Conservation (phyloP, 2,329 filamentous ascomycete genomes). For the Passalora sequoiae region DNA sequence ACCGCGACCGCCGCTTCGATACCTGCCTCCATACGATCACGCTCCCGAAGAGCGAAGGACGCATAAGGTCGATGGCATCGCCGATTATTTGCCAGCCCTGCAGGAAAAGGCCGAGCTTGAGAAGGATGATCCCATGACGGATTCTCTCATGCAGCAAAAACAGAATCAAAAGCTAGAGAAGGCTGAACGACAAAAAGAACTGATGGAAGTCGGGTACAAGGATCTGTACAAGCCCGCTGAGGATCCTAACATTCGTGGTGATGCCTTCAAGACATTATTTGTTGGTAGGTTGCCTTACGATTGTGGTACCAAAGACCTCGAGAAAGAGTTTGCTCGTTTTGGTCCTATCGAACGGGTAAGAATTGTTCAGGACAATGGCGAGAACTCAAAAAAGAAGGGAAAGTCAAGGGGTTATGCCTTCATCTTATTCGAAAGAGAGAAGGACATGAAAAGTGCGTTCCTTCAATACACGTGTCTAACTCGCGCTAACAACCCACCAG, state of each 20-base stretch:
- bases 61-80: slow-evolving; percentile 66
- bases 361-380: slow-evolving; percentile 69
- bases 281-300: slow-evolving; percentile 87
- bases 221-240: slow-evolving; percentile 70
- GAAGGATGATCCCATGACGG: slow-evolving; percentile 58
- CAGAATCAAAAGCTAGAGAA: slow-evolving; percentile 81
- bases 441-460: slow-evolving; percentile 92
- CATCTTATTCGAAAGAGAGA: slow-evolving; percentile 92
- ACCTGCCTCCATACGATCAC: slow-evolving; percentile 76
- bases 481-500: slow-evolving; percentile 54
- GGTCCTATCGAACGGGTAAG: slow-evolving; percentile 87
- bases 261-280: slow-evolving; percentile 92
- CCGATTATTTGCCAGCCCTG: slow-evolving; percentile 66
- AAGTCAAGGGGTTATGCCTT: slow-evolving; percentile 75
- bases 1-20: slow-evolving; percentile 85
- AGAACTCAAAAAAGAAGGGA: slow-evolving; percentile 57
- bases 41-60: slow-evolving; percentile 78
- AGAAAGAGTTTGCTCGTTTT: slow-evolving; percentile 88
- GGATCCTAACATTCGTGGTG: slow-evolving; percentile 83
- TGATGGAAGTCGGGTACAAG: slow-evolving; percentile 59
- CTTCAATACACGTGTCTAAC: background rate
- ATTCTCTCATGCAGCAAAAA: slow-evolving; percentile 86
- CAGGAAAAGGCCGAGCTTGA: slow-evolving; percentile 64
- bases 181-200: slow-evolving; percentile 59
- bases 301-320: slow-evolving; percentile 80